Base-by-base conservation (phyloP, 306 rosid species). In the Dalbergia oliveri region DNA sequence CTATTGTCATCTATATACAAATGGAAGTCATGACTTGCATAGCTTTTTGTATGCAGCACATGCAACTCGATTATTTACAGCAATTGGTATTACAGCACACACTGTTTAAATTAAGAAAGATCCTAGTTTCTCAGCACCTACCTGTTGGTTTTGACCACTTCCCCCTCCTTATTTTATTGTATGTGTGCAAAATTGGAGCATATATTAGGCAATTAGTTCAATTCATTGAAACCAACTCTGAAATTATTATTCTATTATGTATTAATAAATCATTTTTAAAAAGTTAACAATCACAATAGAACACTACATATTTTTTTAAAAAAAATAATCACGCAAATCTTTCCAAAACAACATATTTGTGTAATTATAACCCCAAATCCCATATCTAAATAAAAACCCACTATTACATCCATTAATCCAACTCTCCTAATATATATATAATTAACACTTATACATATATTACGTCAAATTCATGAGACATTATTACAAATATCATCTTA, bases 41-140 rank as follows among this genome's bases (percentile, higher is more conserved):
- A 60, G 68, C 63, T 78, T 53, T 81, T 77, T 33, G 72, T 60
- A n/a, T 64, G 31, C n/a, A 4, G 73, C 62, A 47, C 64, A 81
- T 72, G 81, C 73, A 73, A 54, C 70, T 72, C 13, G 47, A 65
- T 59, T 43, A 34, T 49, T 78, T 75, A 81, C 14, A 59, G 66
- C 76, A 23, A 56, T 45, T 63, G 23, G 44, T 62, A 71, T 61
- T 70, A 8, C 61, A 45, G 12, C 19, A 23, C 64, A 16, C 72
- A 23, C 10, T 13, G 69, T 54, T 77, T 83, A 57, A 53, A 56
- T 65, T 12, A 66, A 18, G 23, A 47, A 10, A 18, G 47, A 15
- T 58, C 57, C 57, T 75, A 5, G 59, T 45, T 43, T 44, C 3
- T 44, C 3, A 54, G 50, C n/a, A 33, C 37, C 54, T 15, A 33